Conservation (phyloP, 2,329 filamentous ascomycete species). For the Cladophialophora bantiana region DNA sequence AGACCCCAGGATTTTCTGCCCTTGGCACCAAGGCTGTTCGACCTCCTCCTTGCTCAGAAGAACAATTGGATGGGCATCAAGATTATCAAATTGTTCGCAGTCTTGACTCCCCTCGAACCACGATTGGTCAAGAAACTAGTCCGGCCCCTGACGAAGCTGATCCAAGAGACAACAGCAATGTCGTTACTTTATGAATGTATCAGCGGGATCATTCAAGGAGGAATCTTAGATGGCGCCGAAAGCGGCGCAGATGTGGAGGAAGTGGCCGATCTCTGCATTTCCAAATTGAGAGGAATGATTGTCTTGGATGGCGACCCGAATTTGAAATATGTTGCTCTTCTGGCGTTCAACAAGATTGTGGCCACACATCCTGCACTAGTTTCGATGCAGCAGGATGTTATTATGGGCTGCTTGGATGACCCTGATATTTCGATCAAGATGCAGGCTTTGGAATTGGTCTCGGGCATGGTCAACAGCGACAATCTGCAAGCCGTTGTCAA, state of each 20-base stretch:
- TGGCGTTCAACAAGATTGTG: slow-evolving; percentile 96
- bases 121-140: slow-evolving; percentile 89
- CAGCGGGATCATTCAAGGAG: slow-evolving; percentile 96
- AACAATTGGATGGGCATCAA: slow-evolving; percentile 99
- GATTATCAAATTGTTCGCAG: slow-evolving; percentile 98
- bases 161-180: slow-evolving; percentile 95
- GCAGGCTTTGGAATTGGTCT: slow-evolving; percentile 87
- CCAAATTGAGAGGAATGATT: slow-evolving; percentile 92
- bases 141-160: slow-evolving; percentile 88
- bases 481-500: slow-evolving; percentile 85
- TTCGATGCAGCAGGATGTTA: slow-evolving; percentile 91
- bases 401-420: slow-evolving; percentile 94
- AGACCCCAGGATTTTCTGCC: slow-evolving; percentile 92
- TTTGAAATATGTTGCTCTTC: slow-evolving; percentile 92
- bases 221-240: slow-evolving; percentile 83
- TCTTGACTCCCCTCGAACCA: slow-evolving; percentile 89
- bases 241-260: slow-evolving; percentile 84
- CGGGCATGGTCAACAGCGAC: slow-evolving; percentile 90
- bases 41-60: slow-evolving; percentile 85
- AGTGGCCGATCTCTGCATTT: slow-evolving; percentile 89
- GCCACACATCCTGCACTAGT: slow-evolving; percentile 86
- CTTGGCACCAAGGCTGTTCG: slow-evolving; percentile 87
- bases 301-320: slow-evolving; percentile 93
- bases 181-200: slow-evolving; percentile 98
- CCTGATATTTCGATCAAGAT: slow-evolving; percentile 94